Base-by-base conservation (phyloP, 352 stramenopile genomes). In the Pythium graminicola region DNA sequence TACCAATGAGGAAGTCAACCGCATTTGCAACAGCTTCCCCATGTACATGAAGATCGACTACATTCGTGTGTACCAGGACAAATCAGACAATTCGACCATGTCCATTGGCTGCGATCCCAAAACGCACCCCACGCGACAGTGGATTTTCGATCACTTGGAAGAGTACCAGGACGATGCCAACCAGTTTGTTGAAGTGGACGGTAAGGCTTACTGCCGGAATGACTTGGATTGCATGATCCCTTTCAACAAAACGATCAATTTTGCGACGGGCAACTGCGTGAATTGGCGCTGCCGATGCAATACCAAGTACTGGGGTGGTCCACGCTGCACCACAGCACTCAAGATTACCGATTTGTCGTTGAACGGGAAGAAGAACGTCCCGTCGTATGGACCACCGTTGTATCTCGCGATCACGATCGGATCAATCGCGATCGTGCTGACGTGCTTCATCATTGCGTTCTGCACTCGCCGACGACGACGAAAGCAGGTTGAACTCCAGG, bases 31-130 rank as follows among this genome's bases (percentile, higher is more conserved):
- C 39, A 45, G 60, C 0, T 85, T 91, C 47, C 81, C 77, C 0
- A 76, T 91, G 72, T 60, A 81, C 29, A 40, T 93, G 42, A 85
- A 85, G 50, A 62, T 93, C 40, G 81, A 90, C 61, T 89, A 90
- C 67, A 70, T 93, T 23, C 81, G 81, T 2, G 44, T 90, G 49
- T 90, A 88, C 50, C 81, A 93, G 50, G 73, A 88, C 32, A 45
- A 62, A 6, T 67, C 61, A 0, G 2, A 35, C 16, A 0, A 28
- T 10, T 4, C 86, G 76, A 0, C 67, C 43, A 36, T 36, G 31
- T 14, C 9, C 7, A 50, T 86, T 0, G 72, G 70, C 0, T 93
- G 79, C 23, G 73, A 93, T 53, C 81, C 81, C 0, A 31, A 29
- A 20, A 69, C 69, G 0, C 80, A 92, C 44, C 80, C 82, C 0